Conservation (phyloP, 495 filamentous ascomycete genomes). For the Penicillium desertorum region DNA sequence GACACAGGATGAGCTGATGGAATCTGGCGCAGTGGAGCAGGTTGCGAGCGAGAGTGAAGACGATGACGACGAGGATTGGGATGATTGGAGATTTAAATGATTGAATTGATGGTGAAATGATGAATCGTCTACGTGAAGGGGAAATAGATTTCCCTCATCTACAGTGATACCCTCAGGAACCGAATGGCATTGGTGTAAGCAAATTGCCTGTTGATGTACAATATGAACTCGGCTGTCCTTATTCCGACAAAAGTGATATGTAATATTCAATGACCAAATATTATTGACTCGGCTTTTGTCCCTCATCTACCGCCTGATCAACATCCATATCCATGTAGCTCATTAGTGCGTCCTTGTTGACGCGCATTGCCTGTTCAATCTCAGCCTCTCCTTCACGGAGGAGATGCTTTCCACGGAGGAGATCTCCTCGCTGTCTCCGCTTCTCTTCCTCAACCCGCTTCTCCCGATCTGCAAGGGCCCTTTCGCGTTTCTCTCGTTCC, state of each 20-base stretch:
- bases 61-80: constrained; percentile 57
- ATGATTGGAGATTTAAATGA: constrained; percentile 66
- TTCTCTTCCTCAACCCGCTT: constrained; percentile 74
- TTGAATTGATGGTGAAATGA: constrained; percentile 16
- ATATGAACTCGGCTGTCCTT: constrained; percentile 10
- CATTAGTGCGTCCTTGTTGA: constrained; percentile 68
- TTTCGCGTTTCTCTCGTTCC: constrained; percentile 68
- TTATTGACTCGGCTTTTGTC: constrained; percentile 14
- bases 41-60: constrained; percentile 37
- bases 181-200: constrained; percentile 17
- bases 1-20: constrained; percentile 37
- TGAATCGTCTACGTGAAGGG: constrained; percentile 18
- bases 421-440: constrained; percentile 60
- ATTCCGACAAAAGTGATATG: constrained; percentile 11
- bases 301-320: constrained; percentile 22
- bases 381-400: constrained; percentile 76
- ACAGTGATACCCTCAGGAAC: constrained; percentile 46
- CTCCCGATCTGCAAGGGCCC: constrained; percentile 73
- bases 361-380: constrained; percentile 73
- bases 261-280: constrained; percentile 6
- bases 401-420: constrained; percentile 64
- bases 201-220: constrained; percentile 17
- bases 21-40: constrained; percentile 20
- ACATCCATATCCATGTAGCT: constrained; percentile 61
- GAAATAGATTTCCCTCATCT: constrained; percentile 30